A percentile compares a stretch with the other conserved stretches of the same genome.
phyloP scores from a whole-genome alignment of 495 filamentous ascomycete species.

The Letharia columbiana region DNA sequence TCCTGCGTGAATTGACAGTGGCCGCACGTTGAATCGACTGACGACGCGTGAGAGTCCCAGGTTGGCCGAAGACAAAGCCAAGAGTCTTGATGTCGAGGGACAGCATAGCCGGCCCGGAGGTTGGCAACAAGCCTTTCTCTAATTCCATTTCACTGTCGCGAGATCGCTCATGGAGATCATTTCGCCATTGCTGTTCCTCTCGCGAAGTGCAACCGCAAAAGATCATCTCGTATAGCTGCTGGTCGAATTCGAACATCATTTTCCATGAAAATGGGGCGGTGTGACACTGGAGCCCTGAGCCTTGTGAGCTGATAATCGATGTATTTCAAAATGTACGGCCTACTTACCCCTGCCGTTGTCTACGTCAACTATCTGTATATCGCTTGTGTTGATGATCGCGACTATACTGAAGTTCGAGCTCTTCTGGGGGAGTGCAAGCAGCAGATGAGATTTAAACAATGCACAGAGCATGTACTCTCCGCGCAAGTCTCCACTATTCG shows the following conservation, averaged over 20 bases:
- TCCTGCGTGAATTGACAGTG: constrained; percentile 53
- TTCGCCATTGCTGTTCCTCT: constrained; percentile 73
- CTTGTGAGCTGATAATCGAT: constrained; percentile 18
- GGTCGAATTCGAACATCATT: constrained; percentile 69
- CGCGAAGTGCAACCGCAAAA: constrained; percentile 77
- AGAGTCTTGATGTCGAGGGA: constrained; percentile 63
- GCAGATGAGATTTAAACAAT: constrained; percentile 73
- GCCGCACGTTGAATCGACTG: constrained; percentile 74
- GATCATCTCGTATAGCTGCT: constrained; percentile 74
- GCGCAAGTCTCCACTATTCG: constrained; percentile 44
- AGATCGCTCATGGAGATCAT: constrained; percentile 26
- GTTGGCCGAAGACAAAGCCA: constrained; percentile 61
- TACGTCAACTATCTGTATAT: constrained; percentile 63
- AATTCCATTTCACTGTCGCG: constrained; percentile 27
- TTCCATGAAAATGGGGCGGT: constrained; percentile 89
- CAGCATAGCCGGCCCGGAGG: constrained; percentile 40
- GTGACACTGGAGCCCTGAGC: constrained; percentile 71
- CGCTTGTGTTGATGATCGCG: constrained; percentile 61
- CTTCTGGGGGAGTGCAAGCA: constrained; percentile 61
- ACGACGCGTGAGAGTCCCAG: constrained; percentile 61
- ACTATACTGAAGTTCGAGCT: constrained; percentile 61
- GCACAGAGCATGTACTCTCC: constrained; percentile 82
- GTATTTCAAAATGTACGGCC: not conserved
- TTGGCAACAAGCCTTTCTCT: constrained; percentile 30
- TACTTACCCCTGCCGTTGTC: constrained; percentile 74